Percentiles rank a stretch among this genome's conserved stretches.
Conservation (phyloP, 2,329 filamentous ascomycete species). For the Colletotrichum shisoi region DNA sequence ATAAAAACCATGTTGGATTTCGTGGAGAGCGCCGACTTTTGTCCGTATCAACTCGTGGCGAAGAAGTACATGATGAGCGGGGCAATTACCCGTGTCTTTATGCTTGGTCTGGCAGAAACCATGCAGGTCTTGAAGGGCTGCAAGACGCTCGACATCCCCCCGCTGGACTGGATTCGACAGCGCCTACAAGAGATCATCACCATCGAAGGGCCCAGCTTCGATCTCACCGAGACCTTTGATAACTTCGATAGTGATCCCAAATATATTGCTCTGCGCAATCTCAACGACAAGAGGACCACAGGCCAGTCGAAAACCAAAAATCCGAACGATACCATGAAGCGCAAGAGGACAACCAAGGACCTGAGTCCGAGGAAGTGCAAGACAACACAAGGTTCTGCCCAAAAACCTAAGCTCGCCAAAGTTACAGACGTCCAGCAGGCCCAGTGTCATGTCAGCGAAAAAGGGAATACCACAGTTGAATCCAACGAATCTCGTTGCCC, state of each 20-base stretch:
- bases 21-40: constrained; percentile 58
- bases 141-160: constrained; percentile 57
- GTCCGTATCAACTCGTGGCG: constrained; percentile 64
- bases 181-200: constrained; percentile 60
- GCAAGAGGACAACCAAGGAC: too few relatives aligned
- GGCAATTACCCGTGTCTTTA: constrained; percentile 61
- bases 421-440: too few relatives aligned
- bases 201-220: constrained; percentile 58
- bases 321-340: too few relatives aligned
- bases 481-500: too few relatives aligned
- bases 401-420: too few relatives aligned
- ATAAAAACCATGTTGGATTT: constrained; percentile 61
- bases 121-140: constrained; percentile 63
- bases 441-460: too few relatives aligned
- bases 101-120: constrained; percentile 64
- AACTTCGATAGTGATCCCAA: constrained; percentile 66
- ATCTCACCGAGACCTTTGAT: constrained; percentile 59
- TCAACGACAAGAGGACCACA: constrained; percentile 65
- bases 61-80: constrained; percentile 59
- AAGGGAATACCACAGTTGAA: too few relatives aligned
- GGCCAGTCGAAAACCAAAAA: constrained; percentile 44
- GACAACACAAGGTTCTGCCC: too few relatives aligned
- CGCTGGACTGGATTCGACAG: constrained; percentile 65
- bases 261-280: constrained; percentile 57
- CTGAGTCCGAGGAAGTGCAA: too few relatives aligned